These are phyloP conservation scores for Populus hybrid DNA, from an alignment of 441 rosid genomes.

Conservation along the genomic window DNA sequence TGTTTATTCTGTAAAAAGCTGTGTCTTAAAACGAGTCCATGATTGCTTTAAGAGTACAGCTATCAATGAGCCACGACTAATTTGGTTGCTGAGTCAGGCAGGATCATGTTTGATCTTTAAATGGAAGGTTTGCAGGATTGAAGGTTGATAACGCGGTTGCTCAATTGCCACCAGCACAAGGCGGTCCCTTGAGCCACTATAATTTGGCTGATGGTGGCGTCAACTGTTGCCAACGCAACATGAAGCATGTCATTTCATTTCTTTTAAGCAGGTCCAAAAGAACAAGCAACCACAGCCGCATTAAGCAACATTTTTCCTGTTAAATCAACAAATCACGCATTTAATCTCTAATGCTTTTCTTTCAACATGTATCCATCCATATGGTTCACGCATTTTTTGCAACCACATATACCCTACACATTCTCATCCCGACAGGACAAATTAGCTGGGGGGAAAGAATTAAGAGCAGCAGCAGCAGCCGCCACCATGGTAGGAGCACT, in stretches of 20 bases:
- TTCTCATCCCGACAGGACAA: not conserved
- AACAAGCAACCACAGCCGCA: not conserved
- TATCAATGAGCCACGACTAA: not conserved
- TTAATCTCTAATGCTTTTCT: not conserved
- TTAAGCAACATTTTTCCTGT: not conserved
- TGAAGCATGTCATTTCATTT: not conserved
- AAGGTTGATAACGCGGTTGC: not conserved
- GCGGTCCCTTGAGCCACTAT: not conserved
- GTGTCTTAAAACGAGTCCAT: not conserved
- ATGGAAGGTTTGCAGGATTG: not conserved
- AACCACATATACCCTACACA: not conserved
- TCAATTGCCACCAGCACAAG: not conserved
- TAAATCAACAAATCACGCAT: not conserved
- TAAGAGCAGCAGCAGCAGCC: not conserved
- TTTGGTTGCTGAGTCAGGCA: slow-evolving; percentile 16
- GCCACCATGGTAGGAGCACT: not conserved
- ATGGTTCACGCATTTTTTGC: not conserved
- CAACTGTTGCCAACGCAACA: not conserved
- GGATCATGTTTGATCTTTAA: not conserved
- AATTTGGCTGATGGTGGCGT: not conserved
- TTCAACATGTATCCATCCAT: not conserved
- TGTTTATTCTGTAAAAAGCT: not conserved
- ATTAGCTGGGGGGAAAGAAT: not conserved
- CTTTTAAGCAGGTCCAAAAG: not conserved
- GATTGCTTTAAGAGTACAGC: not conserved